These are phyloP conservation scores for Solanum raphanifolium DNA, from an alignment of 257 asterid genomes.

Conservation along the genomic window DNA sequence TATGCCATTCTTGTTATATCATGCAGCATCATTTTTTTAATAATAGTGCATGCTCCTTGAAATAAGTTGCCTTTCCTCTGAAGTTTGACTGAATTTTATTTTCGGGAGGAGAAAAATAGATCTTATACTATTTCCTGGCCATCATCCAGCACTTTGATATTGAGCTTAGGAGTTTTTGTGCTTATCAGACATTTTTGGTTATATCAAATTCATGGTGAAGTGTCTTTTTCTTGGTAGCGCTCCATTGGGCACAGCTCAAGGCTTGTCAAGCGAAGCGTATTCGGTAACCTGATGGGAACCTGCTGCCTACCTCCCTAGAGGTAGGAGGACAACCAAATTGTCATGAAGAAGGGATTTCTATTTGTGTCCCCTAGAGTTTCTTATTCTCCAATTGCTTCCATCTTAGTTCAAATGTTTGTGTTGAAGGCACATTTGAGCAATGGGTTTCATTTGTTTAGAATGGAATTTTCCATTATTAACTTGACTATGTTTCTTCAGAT, in stretches of 20 bases:
- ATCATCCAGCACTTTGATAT: background rate
- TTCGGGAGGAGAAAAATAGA: background rate
- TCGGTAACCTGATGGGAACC: constrained; percentile 69
- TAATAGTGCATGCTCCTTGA: background rate
- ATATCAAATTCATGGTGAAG: constrained; percentile 28
- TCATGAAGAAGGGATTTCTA: constrained; percentile 18
- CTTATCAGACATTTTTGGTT: background rate
- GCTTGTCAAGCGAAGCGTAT: constrained; percentile 50
- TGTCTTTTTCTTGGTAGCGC: constrained; percentile 63
- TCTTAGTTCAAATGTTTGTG: constrained; percentile 13
- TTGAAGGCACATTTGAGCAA: constrained; percentile 10
- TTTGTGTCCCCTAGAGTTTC: constrained; percentile 8
- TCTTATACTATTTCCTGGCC: background rate
- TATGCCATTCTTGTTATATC: background rate
- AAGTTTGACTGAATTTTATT: background rate
- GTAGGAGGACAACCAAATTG: constrained; percentile 45
- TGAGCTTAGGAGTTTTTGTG: background rate
- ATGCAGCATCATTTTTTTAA: background rate
- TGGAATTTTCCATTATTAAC: constrained; percentile 1
- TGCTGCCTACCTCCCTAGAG: constrained; percentile 89
- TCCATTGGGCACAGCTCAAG: constrained; percentile 53
- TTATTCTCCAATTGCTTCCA: background rate
- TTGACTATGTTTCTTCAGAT: constrained; percentile 42
- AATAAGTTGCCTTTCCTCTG: background rate
- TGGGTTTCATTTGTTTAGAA: background rate